Percentiles rank a stretch among this genome's conserved stretches.
phyloP scores from a whole-genome alignment of 257 asterid species.

The Linderniella brevidens region DNA sequence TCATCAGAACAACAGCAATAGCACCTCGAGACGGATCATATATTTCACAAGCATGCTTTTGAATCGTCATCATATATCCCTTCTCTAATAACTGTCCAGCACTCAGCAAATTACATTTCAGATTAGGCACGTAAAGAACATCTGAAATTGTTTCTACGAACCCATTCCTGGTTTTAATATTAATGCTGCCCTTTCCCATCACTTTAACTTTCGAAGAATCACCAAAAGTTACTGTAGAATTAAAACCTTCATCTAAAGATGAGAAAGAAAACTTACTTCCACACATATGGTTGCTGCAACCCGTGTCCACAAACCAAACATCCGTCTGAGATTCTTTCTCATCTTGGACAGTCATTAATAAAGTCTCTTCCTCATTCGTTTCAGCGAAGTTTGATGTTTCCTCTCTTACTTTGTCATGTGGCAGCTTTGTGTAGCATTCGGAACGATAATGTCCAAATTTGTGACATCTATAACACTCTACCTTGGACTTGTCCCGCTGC shows the following conservation, averaged over 20 bases:
- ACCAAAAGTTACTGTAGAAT: not conserved
- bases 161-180: not conserved
- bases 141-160: not conserved
- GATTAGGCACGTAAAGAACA: too few species aligned
- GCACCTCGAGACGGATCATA: too few species aligned
- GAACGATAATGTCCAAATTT: not conserved
- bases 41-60: too few species aligned
- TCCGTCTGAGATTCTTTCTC: not conserved
- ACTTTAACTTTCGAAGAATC: not conserved
- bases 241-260: not conserved
- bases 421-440: not conserved
- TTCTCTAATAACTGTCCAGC: too few species aligned
- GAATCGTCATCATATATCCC: too few species aligned
- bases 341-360: not conserved
- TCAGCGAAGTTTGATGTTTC: not conserved
- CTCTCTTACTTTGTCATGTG: too few species aligned
- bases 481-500: not conserved
- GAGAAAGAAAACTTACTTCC: not conserved
- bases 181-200: not conserved
- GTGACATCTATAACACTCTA: not conserved
- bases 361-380: not conserved
- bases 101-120: constrained; percentile 2
- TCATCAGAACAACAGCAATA: not conserved
- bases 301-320: not conserved
- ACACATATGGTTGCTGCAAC: too few species aligned